Conservation (phyloP, 129 eudicot genomes). For the Lactuca sativa region DNA sequence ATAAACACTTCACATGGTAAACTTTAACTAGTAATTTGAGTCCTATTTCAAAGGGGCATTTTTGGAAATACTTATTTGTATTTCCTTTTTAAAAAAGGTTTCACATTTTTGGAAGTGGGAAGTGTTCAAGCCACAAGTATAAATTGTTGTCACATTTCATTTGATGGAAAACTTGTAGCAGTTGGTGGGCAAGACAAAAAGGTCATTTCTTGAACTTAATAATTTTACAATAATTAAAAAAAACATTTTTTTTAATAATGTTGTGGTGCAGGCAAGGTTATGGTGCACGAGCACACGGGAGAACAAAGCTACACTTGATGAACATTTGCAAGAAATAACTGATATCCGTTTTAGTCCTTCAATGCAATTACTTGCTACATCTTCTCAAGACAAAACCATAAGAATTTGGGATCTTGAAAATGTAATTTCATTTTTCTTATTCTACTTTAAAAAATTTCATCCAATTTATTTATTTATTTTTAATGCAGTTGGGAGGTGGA, state of each 20-base stretch:
- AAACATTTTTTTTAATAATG: background rate
- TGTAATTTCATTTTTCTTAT: slow-evolving; percentile 24
- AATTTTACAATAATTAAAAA: background rate
- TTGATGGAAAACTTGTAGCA: slow-evolving; percentile 61
- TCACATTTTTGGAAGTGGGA: slow-evolving; percentile 55
- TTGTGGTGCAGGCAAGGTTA: slow-evolving; percentile 46
- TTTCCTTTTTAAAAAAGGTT: too few species aligned
- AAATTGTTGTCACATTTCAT: slow-evolving; percentile 52
- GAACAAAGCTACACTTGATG: slow-evolving; percentile 46
- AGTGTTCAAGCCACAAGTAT: slow-evolving; percentile 37
- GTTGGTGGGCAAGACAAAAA: slow-evolving; percentile 65
- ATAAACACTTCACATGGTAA: slow-evolving; percentile 42
- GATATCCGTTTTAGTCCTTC: slow-evolving; percentile 63
- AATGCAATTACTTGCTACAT: slow-evolving; percentile 53
- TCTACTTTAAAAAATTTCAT: too few species aligned
- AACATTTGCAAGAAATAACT: slow-evolving; percentile 54
- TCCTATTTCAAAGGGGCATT: background rate
- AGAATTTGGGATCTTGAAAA: slow-evolving; percentile 71
- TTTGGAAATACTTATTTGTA: background rate
- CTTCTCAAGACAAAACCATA: slow-evolving; percentile 64
- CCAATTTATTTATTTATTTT: too few species aligned
- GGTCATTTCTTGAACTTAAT: slow-evolving; percentile 21
- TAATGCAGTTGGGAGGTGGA: slow-evolving; percentile 50
- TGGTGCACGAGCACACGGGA: slow-evolving; percentile 53
- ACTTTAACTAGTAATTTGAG: background rate